Conservation (phyloP, 2,329 filamentous ascomycete genomes). For the Xylariales sp. region DNA sequence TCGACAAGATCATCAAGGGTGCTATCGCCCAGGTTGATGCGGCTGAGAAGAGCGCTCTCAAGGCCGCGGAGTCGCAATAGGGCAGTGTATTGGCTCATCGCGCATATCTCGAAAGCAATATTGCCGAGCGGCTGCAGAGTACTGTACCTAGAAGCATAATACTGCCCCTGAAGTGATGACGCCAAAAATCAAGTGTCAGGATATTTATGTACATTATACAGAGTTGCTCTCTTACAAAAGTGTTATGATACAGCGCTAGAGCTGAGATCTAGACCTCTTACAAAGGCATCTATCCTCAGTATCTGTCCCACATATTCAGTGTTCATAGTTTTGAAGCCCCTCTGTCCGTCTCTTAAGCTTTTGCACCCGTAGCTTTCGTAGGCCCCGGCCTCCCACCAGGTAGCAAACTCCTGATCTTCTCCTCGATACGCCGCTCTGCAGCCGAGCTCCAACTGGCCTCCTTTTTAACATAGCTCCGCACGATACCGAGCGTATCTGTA, state of each 20-base stretch:
- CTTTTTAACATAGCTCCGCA: slow-evolving; percentile 53
- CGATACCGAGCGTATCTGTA: slow-evolving; percentile 45
- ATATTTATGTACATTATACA: slow-evolving; percentile 43
- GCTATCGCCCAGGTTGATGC: slow-evolving; percentile 62
- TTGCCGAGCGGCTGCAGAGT: background rate
- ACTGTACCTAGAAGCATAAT: slow-evolving; percentile 8
- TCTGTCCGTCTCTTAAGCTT: slow-evolving; percentile 24
- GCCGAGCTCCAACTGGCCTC: slow-evolving; percentile 49
- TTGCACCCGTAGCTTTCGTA: slow-evolving; percentile 12
- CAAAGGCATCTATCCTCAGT: background rate
- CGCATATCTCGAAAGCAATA: background rate
- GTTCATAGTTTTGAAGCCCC: background rate
- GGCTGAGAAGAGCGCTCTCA: slow-evolving; percentile 62
- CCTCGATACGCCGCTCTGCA: slow-evolving; percentile 44
- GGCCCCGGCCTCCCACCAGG: slow-evolving; percentile 18
- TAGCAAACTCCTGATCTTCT: slow-evolving; percentile 46
- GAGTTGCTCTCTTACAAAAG: slow-evolving; percentile 39
- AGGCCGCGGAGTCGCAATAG: slow-evolving; percentile 50
- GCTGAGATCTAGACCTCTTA: slow-evolving; percentile 16
- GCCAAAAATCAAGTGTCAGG: background rate
- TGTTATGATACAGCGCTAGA: slow-evolving; percentile 40
- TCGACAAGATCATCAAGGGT: slow-evolving; percentile 59
- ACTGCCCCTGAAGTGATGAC: background rate
- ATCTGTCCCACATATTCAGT: slow-evolving; percentile 4
- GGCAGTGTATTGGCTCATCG: background rate